phyloP scores from a whole-genome alignment of 2,329 filamentous ascomycete genomes.

The Diatrype stigma region DNA sequence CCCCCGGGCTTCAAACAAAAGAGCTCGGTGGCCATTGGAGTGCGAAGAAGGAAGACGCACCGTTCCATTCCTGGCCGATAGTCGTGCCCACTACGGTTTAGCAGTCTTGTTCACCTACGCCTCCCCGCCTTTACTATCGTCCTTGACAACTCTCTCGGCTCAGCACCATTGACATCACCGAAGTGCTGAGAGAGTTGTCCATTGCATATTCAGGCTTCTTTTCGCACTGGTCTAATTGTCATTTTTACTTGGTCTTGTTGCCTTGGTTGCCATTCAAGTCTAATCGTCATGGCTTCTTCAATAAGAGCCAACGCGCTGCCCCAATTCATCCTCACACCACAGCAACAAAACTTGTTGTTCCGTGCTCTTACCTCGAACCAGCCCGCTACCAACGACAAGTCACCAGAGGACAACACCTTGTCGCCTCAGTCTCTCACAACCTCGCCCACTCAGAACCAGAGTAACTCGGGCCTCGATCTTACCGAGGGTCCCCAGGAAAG shows the following conservation, averaged over 20 bases:
- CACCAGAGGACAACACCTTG: constrained; percentile 34
- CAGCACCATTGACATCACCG: neutral
- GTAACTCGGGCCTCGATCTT: constrained; percentile 36
- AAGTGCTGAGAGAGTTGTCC: neutral
- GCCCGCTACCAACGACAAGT: constrained; percentile 29
- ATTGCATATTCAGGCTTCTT: neutral
- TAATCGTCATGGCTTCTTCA: constrained; percentile 47
- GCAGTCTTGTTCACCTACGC: neutral
- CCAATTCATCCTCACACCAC: constrained; percentile 67
- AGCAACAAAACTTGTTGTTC: constrained; percentile 72
- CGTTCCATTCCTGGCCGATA: no score
- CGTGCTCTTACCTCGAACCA: constrained; percentile 72
- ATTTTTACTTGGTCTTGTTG: constrained; percentile 1
- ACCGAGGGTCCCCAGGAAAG: constrained; percentile 63
- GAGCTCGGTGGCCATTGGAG: no score
- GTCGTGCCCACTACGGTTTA: neutral
- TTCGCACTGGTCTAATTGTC: neutral
- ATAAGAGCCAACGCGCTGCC: constrained; percentile 40
- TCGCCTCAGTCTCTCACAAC: constrained; percentile 47
- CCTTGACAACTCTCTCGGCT: neutral
- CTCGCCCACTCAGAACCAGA: constrained; percentile 41
- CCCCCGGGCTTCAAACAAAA: neutral
- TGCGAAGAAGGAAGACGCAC: no score
- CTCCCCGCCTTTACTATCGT: neutral
- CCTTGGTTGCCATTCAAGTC: constrained; percentile 4